Base-by-base conservation (phyloP, 192 early-diverging fungal species). In the Entophlyctis luteolus region DNA sequence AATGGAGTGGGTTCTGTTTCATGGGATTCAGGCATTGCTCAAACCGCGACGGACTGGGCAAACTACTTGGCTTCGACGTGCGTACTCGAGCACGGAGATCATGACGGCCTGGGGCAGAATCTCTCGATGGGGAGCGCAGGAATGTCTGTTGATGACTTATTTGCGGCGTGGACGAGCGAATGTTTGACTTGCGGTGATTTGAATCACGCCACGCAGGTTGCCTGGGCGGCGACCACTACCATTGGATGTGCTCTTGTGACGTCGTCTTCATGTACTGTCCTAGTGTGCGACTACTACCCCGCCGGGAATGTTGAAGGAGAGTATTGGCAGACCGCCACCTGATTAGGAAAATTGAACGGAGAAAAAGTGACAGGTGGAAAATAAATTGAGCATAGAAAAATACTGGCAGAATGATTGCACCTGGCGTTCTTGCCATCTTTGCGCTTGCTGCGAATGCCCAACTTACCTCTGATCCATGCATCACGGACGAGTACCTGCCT, bases 131-230 rank as follows among this genome's bases (percentile, higher is more conserved):
- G 25, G 16, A 25, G 27, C 1, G 23, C n/a, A 6, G 1, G 18
- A 8, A 12, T 34, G 8, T 16, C n/a, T 1, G 49, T 66, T 36
- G 12, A 32, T 1, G 48, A 18, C 35, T 52, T 66, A 3, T 45
- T 70, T 25, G 22, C 27, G 2, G 68, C 35, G 33, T 70, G 68
- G 68, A 37, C 47, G 8, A 18, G 8, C 2, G 68, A 70, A 25
- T 25, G 4, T 2, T 28, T 48, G 4, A 55, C 22, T 37, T 14
- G 33, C 2, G 48, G 33, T 8, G 66, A 68, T 29, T 36, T 54
- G 4, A 70, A 70, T 36, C 68, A 70, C 47, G 56, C 57, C 1
- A 60, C 68, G 8, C 68, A 70, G 59, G 48, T 50, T 33, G 29
- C 54, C 27, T 70, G 68, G 68, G 59, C 55, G 4, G 25, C 68